phyloP scores from a whole-genome alignment of 192 early-diverging fungal genomes.

The Coemansia interrupta region DNA sequence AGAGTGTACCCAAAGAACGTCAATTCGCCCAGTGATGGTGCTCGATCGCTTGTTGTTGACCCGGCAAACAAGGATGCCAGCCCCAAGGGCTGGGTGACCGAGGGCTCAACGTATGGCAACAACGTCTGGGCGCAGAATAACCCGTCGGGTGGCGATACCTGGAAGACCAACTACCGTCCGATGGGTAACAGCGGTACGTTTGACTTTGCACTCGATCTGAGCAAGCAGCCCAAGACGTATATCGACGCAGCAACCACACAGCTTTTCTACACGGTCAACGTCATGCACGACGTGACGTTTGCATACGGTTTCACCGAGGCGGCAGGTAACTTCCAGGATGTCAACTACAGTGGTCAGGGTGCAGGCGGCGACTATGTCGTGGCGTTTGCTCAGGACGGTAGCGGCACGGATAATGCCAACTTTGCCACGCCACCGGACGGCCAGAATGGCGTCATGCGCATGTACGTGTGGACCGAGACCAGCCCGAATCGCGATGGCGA shows the following conservation, averaged over 20 bases:
- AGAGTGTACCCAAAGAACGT: constrained; percentile 12
- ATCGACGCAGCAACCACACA: constrained; percentile 78
- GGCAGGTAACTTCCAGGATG: constrained; percentile 91
- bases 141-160: constrained; percentile 64
- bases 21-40: constrained; percentile 1
- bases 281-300: constrained; percentile 84
- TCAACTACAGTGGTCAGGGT: constrained; percentile 81
- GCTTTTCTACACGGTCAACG: constrained; percentile 91
- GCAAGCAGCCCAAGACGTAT: constrained; percentile 64
- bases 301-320: constrained; percentile 88
- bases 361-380: constrained; percentile 75
- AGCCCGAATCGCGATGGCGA: constrained; percentile 75
- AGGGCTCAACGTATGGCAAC: constrained; percentile 77
- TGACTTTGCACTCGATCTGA: constrained; percentile 71
- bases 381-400: constrained; percentile 88
- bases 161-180: constrained; percentile 77
- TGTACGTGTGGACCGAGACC: constrained; percentile 88
- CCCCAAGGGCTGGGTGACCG: constrained; percentile 56
- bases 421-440: constrained; percentile 94
- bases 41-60: constrained; percentile 1
- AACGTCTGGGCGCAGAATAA: constrained; percentile 91
- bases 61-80: constrained; percentile 68
- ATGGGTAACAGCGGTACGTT: constrained; percentile 61
- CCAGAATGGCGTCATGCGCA: constrained; percentile 81
- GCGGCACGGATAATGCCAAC: constrained; percentile 86